Conservation (phyloP, 768 basidiomycete species). For the Tricholomella constricta region DNA sequence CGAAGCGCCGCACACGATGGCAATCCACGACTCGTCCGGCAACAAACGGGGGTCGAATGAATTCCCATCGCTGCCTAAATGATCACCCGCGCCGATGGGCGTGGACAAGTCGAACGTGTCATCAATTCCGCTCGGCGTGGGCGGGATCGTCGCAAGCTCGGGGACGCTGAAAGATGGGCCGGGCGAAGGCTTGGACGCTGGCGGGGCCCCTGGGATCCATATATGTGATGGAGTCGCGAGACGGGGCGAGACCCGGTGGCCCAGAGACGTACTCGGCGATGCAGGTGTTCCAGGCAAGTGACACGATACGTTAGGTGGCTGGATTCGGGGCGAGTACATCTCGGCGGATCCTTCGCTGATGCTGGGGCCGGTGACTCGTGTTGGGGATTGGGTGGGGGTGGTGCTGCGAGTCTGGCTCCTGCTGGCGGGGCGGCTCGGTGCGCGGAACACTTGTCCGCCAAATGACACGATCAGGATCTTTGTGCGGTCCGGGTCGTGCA, state of each 20-base stretch:
- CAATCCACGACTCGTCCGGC: slow-evolving; percentile 74
- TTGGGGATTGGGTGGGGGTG: slow-evolving; percentile 19
- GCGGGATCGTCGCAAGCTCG: slow-evolving; percentile 33
- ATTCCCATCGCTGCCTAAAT: slow-evolving; percentile 18
- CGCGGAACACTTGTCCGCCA: slow-evolving; percentile 73
- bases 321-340: neutral
- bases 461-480: slow-evolving; percentile 80
- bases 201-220: slow-evolving; percentile 61
- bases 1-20: slow-evolving; percentile 75
- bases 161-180: slow-evolving; percentile 14
- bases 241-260: slow-evolving; percentile 24
- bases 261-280: neutral
- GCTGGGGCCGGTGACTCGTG: slow-evolving; percentile 2
- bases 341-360: slow-evolving; percentile 4
- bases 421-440: slow-evolving; percentile 47
- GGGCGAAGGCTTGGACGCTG: slow-evolving; percentile 40
- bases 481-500: slow-evolving; percentile 47
- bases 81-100: neutral
- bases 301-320: neutral
- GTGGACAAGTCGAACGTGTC: slow-evolving; percentile 11
- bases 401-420: slow-evolving; percentile 29
- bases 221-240: slow-evolving; percentile 57
- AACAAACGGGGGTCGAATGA: slow-evolving; percentile 45
- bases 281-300: neutral
- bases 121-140: slow-evolving; percentile 29